Conservation (phyloP, 192 early-diverging fungal genomes). For the Umbelopsis sp. region DNA sequence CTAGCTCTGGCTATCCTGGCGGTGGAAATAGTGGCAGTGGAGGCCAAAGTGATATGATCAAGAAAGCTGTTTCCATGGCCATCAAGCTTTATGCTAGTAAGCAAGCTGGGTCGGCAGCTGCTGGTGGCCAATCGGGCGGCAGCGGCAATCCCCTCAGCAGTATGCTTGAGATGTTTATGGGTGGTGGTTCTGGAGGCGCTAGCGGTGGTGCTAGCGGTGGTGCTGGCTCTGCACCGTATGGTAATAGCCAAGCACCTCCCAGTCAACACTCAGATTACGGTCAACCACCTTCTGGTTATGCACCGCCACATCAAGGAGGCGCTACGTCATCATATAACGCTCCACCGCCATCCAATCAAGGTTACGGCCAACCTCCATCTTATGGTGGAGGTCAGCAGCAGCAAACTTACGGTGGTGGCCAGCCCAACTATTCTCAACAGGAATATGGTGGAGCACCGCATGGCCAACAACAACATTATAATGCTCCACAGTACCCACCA, state of each 20-base stretch:
- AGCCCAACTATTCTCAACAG: neutral
- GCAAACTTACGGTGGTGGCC: neutral
- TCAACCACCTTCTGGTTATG: neutral
- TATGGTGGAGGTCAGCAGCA: conserved; percentile 5
- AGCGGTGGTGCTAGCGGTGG: neutral
- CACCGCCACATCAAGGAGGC: no score
- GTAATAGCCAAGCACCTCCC: neutral
- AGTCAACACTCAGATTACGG: neutral
- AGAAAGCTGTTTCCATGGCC: conserved; percentile 14
- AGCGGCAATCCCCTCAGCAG: neutral
- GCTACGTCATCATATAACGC: neutral
- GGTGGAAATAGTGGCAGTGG: conserved; percentile 1
- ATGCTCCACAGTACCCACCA: neutral
- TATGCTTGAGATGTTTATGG: neutral
- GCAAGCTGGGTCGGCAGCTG: conserved; percentile 6
- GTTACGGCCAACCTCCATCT: neutral
- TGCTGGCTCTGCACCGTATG: neutral
- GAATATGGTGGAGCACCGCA: neutral
- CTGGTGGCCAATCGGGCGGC: neutral
- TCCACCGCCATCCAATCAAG: conserved; percentile 5
- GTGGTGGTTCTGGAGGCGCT: neutral
- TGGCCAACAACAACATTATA: neutral
- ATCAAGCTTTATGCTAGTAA: conserved; percentile 9
- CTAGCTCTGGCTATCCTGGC: neutral
- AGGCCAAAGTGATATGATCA: conserved; percentile 5